Evolutionary conservation across 495 filamentous ascomycete genomes (phyloP), one percentile per base, ranked within the genome.

Genomic region (Poronia punctata): DNA sequence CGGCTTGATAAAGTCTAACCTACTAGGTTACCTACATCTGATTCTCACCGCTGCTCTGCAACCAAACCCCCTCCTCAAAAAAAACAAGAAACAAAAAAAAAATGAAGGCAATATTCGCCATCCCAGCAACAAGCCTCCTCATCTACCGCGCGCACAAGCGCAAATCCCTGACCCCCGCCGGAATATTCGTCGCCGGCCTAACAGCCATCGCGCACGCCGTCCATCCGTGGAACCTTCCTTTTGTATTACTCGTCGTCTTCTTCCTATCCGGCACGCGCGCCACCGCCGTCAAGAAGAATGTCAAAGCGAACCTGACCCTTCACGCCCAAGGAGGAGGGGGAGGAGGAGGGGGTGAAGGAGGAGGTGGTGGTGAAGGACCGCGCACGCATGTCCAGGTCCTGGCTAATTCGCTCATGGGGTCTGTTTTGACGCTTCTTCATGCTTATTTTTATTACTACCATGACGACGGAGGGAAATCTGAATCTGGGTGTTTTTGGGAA

Each of bases 141-240:
- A 67, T 82, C 16, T 82, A 79, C 52, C 77, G 84, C 27, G 86
- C 85, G 16, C 77, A 74, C 56, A 74, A 76, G 14, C 78, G 79
- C 47, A 80, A 86, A 17, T 88, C 86, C 6, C 71, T 94, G 30
- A 92, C 87, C 9, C 80, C 82, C 0, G 63, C 71, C 22, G 87
- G 86, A 29, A 72, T 89, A 45, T 52, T 80, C 7, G 70, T 75
- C 15, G 88, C 88, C 9, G 63, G 62, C 16, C 44, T 82, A 21
- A 93, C 93, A 6, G 89, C 86, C 7, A 57, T 71, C 38, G 75
- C 80, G 3, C 92, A 98, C 60, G 86, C 88, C 7, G 49, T 86
- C 15, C 92, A 97, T 62, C 89, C 92, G 7, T 95, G 86, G 86
- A 83, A 81, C 39, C 65, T 88, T n/a, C 88, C 86, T 2, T 93